phyloP scores from a whole-genome alignment of 2,329 filamentous ascomycete species.

The Xylaria hypoxylon region DNA sequence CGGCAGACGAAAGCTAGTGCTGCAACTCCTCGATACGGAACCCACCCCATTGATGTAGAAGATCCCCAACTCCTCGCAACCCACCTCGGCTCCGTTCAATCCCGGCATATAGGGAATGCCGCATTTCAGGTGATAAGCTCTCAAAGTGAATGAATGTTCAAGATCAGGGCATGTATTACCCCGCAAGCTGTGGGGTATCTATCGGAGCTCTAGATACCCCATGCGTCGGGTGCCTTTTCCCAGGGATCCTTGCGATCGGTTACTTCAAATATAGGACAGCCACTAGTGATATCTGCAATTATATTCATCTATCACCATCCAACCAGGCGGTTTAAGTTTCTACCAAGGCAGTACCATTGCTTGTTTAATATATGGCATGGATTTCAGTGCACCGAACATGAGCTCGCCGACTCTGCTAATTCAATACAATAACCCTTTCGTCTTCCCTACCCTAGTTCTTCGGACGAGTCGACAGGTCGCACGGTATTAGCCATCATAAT shows the following conservation, averaged over 20 bases:
- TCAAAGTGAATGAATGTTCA: neutral
- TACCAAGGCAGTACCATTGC: neutral
- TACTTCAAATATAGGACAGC: neutral
- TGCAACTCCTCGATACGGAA: slow-evolving; percentile 9
- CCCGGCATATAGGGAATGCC: neutral
- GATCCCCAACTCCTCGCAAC: neutral
- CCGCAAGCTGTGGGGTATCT: slow-evolving; percentile 20
- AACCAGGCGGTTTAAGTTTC: neutral
- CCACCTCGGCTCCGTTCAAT: slow-evolving; percentile 7
- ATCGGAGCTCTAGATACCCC: neutral
- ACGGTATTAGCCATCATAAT: neutral
- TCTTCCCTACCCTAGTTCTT: no score
- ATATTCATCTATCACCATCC: neutral
- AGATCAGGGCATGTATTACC: slow-evolving; percentile 9
- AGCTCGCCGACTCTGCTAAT: neutral
- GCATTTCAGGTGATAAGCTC: neutral
- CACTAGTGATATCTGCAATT: neutral
- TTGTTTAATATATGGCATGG: neutral
- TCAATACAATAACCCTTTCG: neutral
- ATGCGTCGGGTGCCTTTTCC: neutral
- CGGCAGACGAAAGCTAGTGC: slow-evolving; percentile 28
- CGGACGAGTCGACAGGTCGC: neutral
- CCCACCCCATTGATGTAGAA: slow-evolving; percentile 15
- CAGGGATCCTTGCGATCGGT: neutral
- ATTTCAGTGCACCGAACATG: no score